A percentile compares a stretch with the other conserved stretches of the same genome.
phyloP scores from a whole-genome alignment of 2,329 filamentous ascomycete genomes.

The Achaetomium macrosporum region DNA sequence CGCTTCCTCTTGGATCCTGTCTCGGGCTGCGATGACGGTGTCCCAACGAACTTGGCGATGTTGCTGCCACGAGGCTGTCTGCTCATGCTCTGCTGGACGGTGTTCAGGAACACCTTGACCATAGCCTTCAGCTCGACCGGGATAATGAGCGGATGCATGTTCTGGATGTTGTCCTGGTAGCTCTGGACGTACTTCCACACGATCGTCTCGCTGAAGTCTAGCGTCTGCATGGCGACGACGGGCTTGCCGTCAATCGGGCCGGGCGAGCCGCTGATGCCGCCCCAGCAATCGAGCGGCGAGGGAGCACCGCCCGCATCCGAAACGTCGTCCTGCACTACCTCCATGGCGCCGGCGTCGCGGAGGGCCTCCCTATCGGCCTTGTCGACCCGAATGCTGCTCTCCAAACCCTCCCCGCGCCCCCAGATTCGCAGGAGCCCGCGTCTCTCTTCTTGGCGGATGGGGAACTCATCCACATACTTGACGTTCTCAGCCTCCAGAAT shows the following conservation, averaged over 20 bases:
- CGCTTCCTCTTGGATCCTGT: conserved; percentile 50
- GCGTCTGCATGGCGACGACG: conserved; percentile 41
- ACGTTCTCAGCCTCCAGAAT: conserved; percentile 45
- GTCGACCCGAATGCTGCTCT: conserved; percentile 42
- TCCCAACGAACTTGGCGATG: conserved; percentile 21
- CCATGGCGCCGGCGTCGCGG: conserved; percentile 31
- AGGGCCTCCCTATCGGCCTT: conserved; percentile 35
- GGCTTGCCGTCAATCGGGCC: conserved; percentile 33
- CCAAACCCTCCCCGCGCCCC: conserved; percentile 70
- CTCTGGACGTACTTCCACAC: conserved; percentile 50
- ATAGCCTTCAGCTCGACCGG: conserved; percentile 47
- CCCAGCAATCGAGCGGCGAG: conserved; percentile 54
- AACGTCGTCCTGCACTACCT: conserved; percentile 37
- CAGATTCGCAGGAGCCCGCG: conserved; percentile 70
- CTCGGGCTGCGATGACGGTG: conserved; percentile 20
- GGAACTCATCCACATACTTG: conserved; percentile 61
- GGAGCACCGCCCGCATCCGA: conserved; percentile 45
- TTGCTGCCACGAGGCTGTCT: conserved; percentile 18
- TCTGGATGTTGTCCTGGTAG: conserved; percentile 57
- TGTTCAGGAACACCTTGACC: conserved; percentile 48
- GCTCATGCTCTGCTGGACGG: conserved; percentile 34
- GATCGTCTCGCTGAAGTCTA: conserved; percentile 47
- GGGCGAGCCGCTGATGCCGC: conserved; percentile 49
- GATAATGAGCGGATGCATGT: conserved; percentile 59
- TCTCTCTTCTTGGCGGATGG: conserved; percentile 67